Evolutionary conservation across 2,329 filamentous ascomycete genomes (phyloP), one percentile per base, ranked within the genome.

Genomic region (Aspergillus caelatus): DNA sequence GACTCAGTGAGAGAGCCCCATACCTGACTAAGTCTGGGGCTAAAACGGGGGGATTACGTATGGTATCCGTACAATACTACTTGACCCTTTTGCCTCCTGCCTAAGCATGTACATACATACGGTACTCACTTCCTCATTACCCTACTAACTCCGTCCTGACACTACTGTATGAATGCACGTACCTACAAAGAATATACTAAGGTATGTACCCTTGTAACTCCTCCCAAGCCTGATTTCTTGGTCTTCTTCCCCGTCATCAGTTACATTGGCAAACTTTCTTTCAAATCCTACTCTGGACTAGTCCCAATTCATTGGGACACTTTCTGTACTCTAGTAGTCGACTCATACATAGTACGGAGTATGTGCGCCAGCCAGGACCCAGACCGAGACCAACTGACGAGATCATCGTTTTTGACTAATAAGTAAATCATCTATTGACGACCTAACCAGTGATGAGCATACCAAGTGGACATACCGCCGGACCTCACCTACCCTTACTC

Each of bases 1-100:
- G 12, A 36, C 34, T 12, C 34, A 36, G 34, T 36, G 16, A n/a
- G 32, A 55, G 52, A 55, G 52, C 52, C 32, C 52, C 52, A 55
- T 55, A 55, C 34, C 52, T 55, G 30, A 55, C 63, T 60, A 62
- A 60, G 53, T 62, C 59, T 63, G 63, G 57, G 61, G 54, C 58
- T 62, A 62, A 65, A 45, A 30, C 34, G 34, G 48, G 63, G 58
- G 61, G 58, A 61, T 55, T 55, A 55, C 52, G 52, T 55, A 55
- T 55, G 52, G 52, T 55, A 55, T 36, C 14, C 8, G 28, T 34
- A 19, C n/a, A 23, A 46, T 46, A 46, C n/a, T 46, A 46, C 43
- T 41, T n/a, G 7, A 41, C 39, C 39, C 39, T 41, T 41, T 41
- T 41, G 39, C 39, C 39, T 41, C 16, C 39, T n/a, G 8, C 39